Base-by-base conservation (phyloP, 1,284 basidiomycete species). In the Inonotus hispidus region DNA sequence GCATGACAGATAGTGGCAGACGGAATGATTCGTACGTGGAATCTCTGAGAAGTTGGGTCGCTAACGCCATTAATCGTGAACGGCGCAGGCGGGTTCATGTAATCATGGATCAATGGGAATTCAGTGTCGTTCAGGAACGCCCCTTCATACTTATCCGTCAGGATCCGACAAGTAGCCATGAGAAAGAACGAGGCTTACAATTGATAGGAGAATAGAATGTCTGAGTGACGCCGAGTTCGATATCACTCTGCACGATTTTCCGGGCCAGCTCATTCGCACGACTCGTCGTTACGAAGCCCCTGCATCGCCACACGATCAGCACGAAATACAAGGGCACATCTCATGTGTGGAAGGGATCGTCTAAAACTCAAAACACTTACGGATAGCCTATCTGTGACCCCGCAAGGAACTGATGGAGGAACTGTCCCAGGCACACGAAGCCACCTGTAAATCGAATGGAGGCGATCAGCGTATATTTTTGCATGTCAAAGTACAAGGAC, bases 351-450 rank as follows among this genome's bases (percentile, higher is more conserved):
- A 43, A 45, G 41, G 21, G 47, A 49, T 49, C 47, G 47, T 23
- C 41, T 43, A 53, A 45, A 45, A 23, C 13, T n/a, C 14, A 27
- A 13, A 45, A 49, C n/a, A 61, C 81, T 60, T 66, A 84, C 83
- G 80, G 76, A 65, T 81, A 82, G 6, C 78, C 80, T 56, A 81
- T 73, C 43, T 75, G 70, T 0, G 75, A 71, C 13, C 84, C 83
- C 10, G 78, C 76, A 35, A 87, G 74, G 68, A 77, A 85, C 55
- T 78, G 75, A 65, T 83, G 81, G 37, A 87, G 71, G 74, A 84
- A 86, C 45, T 81, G 76, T 0, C 83, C 84, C 7, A 85, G 74
- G 65, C 83, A 85, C 10, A 85, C 76, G 63, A 78, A 84, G 16
- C 84, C 84, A 63, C 83, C 83, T 83, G 57, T 6, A 25, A 29